These are phyloP conservation scores for Vaccinium vitisidaea DNA, from an alignment of 148 eudicot genomes.

Conservation along the genomic window DNA sequence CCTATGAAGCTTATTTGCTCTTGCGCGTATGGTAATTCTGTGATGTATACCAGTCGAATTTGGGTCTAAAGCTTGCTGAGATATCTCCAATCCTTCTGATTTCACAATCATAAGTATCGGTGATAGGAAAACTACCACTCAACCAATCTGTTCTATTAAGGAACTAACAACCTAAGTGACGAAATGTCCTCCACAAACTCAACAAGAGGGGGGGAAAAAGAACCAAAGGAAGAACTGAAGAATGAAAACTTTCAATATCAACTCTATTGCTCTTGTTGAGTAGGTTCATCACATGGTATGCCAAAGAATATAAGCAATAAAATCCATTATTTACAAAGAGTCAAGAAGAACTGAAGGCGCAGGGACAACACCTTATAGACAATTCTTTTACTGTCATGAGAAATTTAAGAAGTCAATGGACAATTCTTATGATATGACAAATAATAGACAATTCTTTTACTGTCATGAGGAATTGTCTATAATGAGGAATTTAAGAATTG, in stretches of 20 bases:
- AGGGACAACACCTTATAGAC: too few species aligned
- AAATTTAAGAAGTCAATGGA: too few species aligned
- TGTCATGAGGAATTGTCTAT: too few species aligned
- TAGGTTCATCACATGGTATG: background rate
- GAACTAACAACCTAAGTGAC: background rate
- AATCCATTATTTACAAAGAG: background rate
- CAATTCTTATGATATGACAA: too few species aligned
- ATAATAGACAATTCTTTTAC: too few species aligned
- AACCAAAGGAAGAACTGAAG: background rate
- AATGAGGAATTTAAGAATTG: too few species aligned
- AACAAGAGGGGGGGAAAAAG: background rate
- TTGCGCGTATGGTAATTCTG: constrained; percentile 76
- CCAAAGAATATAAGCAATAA: background rate
- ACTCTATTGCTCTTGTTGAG: background rate
- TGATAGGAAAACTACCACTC: constrained; percentile 15
- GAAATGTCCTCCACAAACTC: background rate
- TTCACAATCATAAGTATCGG: constrained; percentile 80
- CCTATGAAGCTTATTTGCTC: constrained; percentile 63
- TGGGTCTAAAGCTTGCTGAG: constrained; percentile 94
- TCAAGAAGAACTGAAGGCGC: background rate
- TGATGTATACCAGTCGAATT: constrained; percentile 97
- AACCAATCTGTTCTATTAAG: background rate
- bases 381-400: too few species aligned
- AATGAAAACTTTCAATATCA: background rate
- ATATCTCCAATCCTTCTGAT: constrained; percentile 77